Conservation (phyloP, 1,284 basidiomycete genomes). For the Spongispora temasekensis region DNA sequence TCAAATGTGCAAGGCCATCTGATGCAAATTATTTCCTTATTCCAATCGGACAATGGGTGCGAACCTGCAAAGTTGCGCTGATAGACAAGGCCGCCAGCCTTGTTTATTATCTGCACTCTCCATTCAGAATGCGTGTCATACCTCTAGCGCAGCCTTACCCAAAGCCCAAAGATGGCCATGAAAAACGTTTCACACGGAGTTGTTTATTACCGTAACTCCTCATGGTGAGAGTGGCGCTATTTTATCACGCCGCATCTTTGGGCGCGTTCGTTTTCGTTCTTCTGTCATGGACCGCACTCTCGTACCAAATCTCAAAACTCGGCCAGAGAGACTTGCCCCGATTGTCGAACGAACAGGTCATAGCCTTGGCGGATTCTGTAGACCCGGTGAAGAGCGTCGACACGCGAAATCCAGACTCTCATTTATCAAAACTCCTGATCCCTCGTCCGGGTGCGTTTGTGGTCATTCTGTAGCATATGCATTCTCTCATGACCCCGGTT, state of each 20-base stretch:
- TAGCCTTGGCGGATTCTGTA: constrained; percentile 49
- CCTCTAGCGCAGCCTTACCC: constrained; percentile 50
- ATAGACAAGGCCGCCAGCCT: constrained; percentile 96
- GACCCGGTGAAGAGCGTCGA: constrained; percentile 72
- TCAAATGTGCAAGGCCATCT: constrained; percentile 87
- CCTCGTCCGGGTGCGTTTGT: constrained; percentile 70
- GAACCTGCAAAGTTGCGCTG: constrained; percentile 87
- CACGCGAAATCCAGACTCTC: constrained; percentile 62
- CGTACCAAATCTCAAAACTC: constrained; percentile 33
- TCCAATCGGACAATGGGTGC: constrained; percentile 20
- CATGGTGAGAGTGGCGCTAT: constrained; percentile 21
- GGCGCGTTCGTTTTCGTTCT: constrained; percentile 19
- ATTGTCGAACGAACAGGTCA: constrained; percentile 54
- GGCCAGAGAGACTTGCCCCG: constrained; percentile 47
- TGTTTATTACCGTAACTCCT: too few relatives aligned
- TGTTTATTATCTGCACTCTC: constrained; percentile 85
- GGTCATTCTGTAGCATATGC: constrained; percentile 6
- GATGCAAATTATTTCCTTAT: constrained; percentile 14
- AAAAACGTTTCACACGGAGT: constrained; percentile 6
- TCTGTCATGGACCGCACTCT: constrained; percentile 24
- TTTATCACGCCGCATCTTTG: constrained; percentile 8
- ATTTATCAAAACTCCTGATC: constrained; percentile 80
- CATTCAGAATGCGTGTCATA: constrained; percentile 1
- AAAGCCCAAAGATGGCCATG: constrained; percentile 81
- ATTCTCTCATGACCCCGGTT: constrained; percentile 7